Evolutionary conservation across 345 rosid genomes (phyloP), one percentile per base, ranked within the genome.

Genomic region (Punica granatum): DNA sequence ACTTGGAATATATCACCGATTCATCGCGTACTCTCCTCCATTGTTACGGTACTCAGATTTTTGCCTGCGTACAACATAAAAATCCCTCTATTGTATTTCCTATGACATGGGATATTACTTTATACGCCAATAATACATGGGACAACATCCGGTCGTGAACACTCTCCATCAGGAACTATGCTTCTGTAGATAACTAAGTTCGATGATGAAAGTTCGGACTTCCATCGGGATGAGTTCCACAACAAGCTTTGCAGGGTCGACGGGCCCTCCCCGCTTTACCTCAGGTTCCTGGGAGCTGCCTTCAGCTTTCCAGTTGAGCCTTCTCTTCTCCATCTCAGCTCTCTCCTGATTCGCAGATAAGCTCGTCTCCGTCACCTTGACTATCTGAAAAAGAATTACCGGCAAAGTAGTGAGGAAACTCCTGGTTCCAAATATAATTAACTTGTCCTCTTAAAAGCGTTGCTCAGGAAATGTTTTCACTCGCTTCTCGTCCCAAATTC

Each of bases 311-410:
- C 98, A 92, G 49, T 68, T 84, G 59, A 92, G 71, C 73, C 86
- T 87, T 76, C 78, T 87, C 77, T 82, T 88, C 80, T 90, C 97
- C 98, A 90, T 90, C 26, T 23, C 77, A 0, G 74, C 72, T 75
- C 97, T 82, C 79, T 86, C 93, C 85, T 90, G 98, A 66, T 92
- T 90, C 36, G 85, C 98, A 35, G 98, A 90, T 60, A 90, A 78
- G 73, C 82, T 92, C 89, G 76, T 83, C 76, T 92, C 98, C 2
- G 82, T 86, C 72, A 79, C 81, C 60, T 79, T 64, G 41, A 72
- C 76, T 65, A 90, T 84, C 98, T 92, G 89, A 60, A 54, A n/a
- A 35, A 21, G 14, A 23, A 36, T 4, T 4, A 37, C 41, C 41
- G 41, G 41, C n/a, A n/a, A n/a, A n/a, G n/a, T n/a, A n/a, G n/a